Evolutionary conservation across 345 rosid genomes (phyloP).

Genomic region (Combretum micranthum): DNA sequence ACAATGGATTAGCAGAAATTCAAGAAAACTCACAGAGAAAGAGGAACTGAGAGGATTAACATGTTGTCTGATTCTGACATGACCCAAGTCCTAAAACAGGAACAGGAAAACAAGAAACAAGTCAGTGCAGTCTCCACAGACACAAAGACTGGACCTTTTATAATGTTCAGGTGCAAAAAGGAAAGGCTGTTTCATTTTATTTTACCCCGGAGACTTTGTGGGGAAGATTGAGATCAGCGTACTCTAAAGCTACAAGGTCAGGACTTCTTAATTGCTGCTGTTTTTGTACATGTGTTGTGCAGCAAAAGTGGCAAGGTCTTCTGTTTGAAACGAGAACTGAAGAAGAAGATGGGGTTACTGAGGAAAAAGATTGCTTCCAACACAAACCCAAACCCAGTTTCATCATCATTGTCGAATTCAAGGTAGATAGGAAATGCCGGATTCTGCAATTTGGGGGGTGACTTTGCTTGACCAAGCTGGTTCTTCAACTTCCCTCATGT

Average conservation of each 20-base stretch:
- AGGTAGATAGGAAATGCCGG: no score
- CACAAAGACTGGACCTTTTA: no score
- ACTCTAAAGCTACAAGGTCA: constrained; percentile 67
- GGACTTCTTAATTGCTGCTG: constrained; percentile 38
- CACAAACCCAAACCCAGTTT: no score
- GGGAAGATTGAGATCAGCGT: constrained; percentile 68
- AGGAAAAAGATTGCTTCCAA: no score
- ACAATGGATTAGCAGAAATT: background rate
- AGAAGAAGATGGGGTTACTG: background rate
- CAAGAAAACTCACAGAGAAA: constrained; percentile 44
- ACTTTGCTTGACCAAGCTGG: no score
- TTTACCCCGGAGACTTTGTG: constrained; percentile 47
- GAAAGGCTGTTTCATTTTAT: background rate
- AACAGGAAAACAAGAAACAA: background rate
- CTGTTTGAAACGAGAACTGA: background rate
- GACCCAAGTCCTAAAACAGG: constrained; percentile 59
- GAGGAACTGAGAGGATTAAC: constrained; percentile 89
- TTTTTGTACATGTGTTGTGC: background rate
- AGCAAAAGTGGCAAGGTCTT: background rate
- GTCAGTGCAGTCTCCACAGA: background rate
- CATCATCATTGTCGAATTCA: no score
- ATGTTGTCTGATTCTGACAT: constrained; percentile 82
- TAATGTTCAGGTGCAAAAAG: no score
- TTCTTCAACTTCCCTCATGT: no score
- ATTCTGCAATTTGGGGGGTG: no score